A percentile compares a stretch with the other conserved stretches of the same genome.
phyloP scores from a whole-genome alignment of 306 rosid species.

The Prinsepia uniflora region DNA sequence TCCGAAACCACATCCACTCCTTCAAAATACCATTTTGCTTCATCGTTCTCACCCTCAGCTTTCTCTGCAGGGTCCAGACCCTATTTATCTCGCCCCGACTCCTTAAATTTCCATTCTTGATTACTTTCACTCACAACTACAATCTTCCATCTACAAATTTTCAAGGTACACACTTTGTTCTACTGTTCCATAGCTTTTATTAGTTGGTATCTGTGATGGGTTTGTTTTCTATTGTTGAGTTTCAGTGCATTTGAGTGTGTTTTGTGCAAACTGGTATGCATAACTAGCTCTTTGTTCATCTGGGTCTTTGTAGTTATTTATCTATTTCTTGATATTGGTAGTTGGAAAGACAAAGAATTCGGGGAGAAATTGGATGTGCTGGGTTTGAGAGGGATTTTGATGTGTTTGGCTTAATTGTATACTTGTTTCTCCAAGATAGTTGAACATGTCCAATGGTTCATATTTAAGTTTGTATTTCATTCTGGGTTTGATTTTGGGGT shows the following conservation, averaged over 20 bases:
- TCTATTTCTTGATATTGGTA: not conserved
- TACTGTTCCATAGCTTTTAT: not conserved
- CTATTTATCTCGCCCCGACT: conserved; percentile 7
- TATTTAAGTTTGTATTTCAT: not conserved
- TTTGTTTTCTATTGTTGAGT: not conserved
- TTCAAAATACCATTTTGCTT: conserved; percentile 19
- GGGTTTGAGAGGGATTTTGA: not conserved
- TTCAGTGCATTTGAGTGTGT: not conserved
- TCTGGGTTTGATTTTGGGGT: not conserved
- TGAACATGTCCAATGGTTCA: not conserved
- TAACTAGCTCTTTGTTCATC: no score
- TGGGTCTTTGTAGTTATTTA: not conserved
- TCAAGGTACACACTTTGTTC: conserved; percentile 31
- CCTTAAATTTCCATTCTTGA: conserved; percentile 5
- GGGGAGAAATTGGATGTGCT: no score
- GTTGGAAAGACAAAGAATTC: not conserved
- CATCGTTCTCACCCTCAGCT: no score
- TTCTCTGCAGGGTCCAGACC: not conserved
- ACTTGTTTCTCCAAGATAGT: not conserved
- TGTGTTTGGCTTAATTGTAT: not conserved
- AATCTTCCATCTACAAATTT: conserved; percentile 5
- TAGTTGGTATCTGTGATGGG: conserved; percentile 7
- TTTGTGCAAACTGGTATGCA: no score
- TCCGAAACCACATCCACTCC: conserved; percentile 55
- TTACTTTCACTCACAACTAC: not conserved